These are phyloP conservation scores for Obelidium mucronatum DNA, from an alignment of 192 early-diverging fungal genomes.

Conservation along the genomic window DNA sequence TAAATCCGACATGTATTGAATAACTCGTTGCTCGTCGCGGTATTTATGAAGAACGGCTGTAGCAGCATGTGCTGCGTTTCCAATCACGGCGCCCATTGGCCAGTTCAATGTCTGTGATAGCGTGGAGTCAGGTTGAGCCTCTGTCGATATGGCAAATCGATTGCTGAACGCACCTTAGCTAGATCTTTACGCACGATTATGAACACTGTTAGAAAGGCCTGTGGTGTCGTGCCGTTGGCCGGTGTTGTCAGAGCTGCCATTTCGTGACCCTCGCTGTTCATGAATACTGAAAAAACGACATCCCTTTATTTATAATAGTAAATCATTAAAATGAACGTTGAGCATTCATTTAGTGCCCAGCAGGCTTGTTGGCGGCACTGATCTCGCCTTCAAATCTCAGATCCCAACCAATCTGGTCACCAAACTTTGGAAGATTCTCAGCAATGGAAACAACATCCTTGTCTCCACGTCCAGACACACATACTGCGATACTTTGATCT, in stretches of 20 bases:
- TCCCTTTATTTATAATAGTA: too few species aligned
- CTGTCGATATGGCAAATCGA: too few species aligned
- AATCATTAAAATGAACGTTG: too few species aligned
- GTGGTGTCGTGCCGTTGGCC: not conserved
- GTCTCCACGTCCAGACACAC: slow-evolving; percentile 93
- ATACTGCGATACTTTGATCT: slow-evolving; percentile 86
- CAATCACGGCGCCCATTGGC: slow-evolving; percentile 28
- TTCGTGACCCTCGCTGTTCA: not conserved
- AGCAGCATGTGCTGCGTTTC: slow-evolving; percentile 33
- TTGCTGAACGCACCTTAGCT: slow-evolving; percentile 9
- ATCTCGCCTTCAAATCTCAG: slow-evolving; percentile 42
- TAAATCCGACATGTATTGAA: slow-evolving; percentile 31
- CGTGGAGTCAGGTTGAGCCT: not conserved
- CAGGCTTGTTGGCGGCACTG: not conserved
- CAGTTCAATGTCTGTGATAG: slow-evolving; percentile 17
- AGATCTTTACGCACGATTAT: slow-evolving; percentile 25
- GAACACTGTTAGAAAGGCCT: slow-evolving; percentile 17
- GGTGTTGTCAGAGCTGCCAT: not conserved
- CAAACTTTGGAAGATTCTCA: slow-evolving; percentile 87
- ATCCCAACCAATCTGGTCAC: slow-evolving; percentile 91
- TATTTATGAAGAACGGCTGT: slow-evolving; percentile 28
- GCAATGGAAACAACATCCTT: slow-evolving; percentile 96
- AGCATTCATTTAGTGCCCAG: not conserved
- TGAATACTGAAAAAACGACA: too few species aligned
- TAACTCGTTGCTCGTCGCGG: slow-evolving; percentile 9